These are phyloP conservation scores for Naumovozyma castellii DNA, from an alignment of 805 yeast genomes.

Conservation along the genomic window DNA sequence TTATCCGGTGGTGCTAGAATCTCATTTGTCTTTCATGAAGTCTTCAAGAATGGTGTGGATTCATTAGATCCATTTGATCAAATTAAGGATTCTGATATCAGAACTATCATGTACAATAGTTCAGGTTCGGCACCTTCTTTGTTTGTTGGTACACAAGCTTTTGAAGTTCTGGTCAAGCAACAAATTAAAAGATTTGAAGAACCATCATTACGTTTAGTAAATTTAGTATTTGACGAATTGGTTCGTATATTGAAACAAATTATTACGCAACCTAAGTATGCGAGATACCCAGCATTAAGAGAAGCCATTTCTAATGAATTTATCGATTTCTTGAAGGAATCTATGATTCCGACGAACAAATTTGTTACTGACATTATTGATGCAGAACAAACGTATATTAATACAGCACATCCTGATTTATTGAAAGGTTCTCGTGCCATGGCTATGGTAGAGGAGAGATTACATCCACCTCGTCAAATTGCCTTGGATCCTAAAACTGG, in stretches of 20 bases:
- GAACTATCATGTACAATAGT: constrained; percentile 94
- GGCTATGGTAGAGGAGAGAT: constrained; percentile 79
- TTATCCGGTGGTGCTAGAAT: constrained; percentile 98
- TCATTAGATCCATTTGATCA: constrained; percentile 95
- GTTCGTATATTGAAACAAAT: constrained; percentile 84
- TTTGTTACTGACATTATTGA: constrained; percentile 76
- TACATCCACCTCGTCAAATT: constrained; percentile 58
- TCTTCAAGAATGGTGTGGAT: constrained; percentile 82
- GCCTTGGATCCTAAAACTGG: constrained; percentile 86
- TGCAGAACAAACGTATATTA: constrained; percentile 88
- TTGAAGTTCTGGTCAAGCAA: constrained; percentile 89
- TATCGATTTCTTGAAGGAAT: constrained; percentile 68
- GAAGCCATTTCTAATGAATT: constrained; percentile 76
- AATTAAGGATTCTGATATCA: constrained; percentile 87
- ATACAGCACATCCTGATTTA: constrained; percentile 96
- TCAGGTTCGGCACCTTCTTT: constrained; percentile 94
- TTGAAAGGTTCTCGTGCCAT: constrained; percentile 91
- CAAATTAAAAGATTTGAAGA: constrained; percentile 92
- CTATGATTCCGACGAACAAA: constrained; percentile 73
- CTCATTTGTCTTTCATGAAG: constrained; percentile 92
- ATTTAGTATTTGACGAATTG: constrained; percentile 86
- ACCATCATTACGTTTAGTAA: constrained; percentile 81
- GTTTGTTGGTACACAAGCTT: constrained; percentile 95
- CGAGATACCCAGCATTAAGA: constrained; percentile 85
- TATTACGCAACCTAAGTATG: constrained; percentile 66